These are phyloP conservation scores for Rosa lucieae DNA, from an alignment of 306 rosid species.

Conservation along the genomic window DNA sequence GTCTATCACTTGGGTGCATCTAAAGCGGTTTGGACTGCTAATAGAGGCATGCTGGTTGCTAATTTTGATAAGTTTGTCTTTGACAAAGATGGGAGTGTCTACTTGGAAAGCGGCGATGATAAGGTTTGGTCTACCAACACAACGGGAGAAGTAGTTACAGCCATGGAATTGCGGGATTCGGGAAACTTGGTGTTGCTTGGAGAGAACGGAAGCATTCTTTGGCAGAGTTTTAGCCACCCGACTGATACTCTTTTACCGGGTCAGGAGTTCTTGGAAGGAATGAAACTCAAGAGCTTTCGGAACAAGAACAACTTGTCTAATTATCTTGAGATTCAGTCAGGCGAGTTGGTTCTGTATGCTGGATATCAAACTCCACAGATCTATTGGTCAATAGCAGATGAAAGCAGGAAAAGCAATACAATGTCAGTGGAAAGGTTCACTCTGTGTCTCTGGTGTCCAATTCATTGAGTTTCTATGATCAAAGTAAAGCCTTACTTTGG, in stretches of 20 bases:
- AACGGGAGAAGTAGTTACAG: constrained; percentile 27
- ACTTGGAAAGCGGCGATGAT: constrained; percentile 16
- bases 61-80: constrained; percentile 40
- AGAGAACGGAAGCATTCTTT: constrained; percentile 31
- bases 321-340: constrained; percentile 43
- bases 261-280: constrained; percentile 49
- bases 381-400: constrained; percentile 51
- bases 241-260: constrained; percentile 54
- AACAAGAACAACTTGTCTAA: constrained; percentile 28
- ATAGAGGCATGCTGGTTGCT: constrained; percentile 34
- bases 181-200: constrained; percentile 58
- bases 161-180: constrained; percentile 43
- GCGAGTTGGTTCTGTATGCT: constrained; percentile 39
- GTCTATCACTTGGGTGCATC: constrained; percentile 25
- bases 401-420: constrained; percentile 33
- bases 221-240: constrained; percentile 63
- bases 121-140: constrained; percentile 48
- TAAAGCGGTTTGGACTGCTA: constrained; percentile 53
- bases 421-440: constrained; percentile 26
- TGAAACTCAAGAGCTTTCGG: constrained; percentile 43
- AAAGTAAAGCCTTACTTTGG: constrained; percentile 40
- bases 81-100: constrained; percentile 37
- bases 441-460: constrained; percentile 34
- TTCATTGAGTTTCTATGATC: constrained; percentile 49
- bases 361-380: constrained; percentile 44